Percentiles rank a stretch among this genome's conserved stretches.
These are phyloP conservation scores for Penicillium pulvis DNA, from an alignment of 495 filamentous ascomycete species.

Conservation along the genomic window DNA sequence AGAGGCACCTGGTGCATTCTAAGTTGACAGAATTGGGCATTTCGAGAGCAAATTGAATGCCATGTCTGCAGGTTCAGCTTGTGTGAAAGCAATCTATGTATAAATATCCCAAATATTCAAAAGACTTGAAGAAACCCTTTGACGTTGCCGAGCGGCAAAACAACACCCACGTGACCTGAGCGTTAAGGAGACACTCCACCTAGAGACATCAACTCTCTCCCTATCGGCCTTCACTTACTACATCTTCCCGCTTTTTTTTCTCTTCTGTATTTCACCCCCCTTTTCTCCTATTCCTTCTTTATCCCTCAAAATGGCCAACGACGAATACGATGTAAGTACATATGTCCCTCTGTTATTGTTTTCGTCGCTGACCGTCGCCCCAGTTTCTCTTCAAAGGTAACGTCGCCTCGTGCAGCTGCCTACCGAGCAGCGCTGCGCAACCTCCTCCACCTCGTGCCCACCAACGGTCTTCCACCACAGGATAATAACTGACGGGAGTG, in stretches of 20 bases:
- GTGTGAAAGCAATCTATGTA: background rate
- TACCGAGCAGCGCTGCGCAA: constrained; percentile 13
- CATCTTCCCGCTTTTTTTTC: constrained; percentile 18
- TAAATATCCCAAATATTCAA: background rate
- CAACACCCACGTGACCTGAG: constrained; percentile 28
- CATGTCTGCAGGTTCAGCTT: background rate
- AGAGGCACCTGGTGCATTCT: background rate
- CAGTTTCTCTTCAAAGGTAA: constrained; percentile 99
- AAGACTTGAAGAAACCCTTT: background rate
- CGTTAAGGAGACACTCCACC: constrained; percentile 33
- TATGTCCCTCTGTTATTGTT: constrained; percentile 3
- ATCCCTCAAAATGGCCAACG: constrained; percentile 82
- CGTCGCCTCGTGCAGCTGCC: constrained; percentile 31
- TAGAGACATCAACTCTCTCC: constrained; percentile 36
- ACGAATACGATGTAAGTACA: constrained; percentile 96
- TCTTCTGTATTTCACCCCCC: constrained; percentile 24
- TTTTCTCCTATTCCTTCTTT: constrained; percentile 10
- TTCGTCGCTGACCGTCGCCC: constrained; percentile 19
- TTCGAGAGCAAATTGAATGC: background rate
- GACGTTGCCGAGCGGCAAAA: constrained; percentile 14
- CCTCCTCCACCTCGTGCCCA: background rate
- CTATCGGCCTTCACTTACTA: constrained; percentile 27
- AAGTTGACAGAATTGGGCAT: background rate
- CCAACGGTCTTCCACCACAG: background rate
- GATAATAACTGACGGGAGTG: constrained; percentile 24